Evolutionary conservation across 148 eudicot genomes (phyloP).

Genomic region (Rhododendron vialii): DNA sequence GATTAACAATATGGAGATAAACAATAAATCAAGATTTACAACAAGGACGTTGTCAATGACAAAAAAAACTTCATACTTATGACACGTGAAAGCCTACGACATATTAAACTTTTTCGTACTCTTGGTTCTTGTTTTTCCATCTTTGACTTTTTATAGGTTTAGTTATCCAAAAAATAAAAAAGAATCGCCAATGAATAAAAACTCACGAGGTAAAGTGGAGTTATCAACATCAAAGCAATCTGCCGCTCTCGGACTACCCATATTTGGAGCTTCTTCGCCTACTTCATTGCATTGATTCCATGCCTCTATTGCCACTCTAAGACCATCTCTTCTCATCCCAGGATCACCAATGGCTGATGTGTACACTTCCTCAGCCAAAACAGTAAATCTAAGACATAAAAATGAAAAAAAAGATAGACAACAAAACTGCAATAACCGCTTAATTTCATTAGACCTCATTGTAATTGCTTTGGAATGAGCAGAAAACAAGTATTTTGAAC

Average conservation of each 20-base stretch:
- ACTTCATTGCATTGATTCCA: slow-evolving; percentile 40
- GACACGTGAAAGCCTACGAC: no score
- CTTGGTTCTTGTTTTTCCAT: no score
- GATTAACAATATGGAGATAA: no score
- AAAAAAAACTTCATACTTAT: no score
- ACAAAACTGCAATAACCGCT: background rate
- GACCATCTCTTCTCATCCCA: slow-evolving; percentile 29
- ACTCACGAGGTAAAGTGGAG: background rate
- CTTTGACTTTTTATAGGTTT: no score
- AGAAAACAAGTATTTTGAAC: background rate
- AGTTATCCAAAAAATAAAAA: no score
- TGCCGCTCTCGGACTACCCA: slow-evolving; percentile 32
- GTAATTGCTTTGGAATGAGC: background rate
- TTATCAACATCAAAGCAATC: slow-evolving; percentile 30
- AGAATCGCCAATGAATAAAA: background rate
- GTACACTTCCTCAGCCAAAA: background rate
- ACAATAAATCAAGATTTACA: no score
- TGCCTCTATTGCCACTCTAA: slow-evolving; percentile 31
- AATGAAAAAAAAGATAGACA: background rate
- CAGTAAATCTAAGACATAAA: background rate
- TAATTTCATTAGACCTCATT: background rate
- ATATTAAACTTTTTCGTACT: no score
- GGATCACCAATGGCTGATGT: slow-evolving; percentile 26
- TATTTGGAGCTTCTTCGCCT: slow-evolving; percentile 25
- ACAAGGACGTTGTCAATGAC: no score